These are phyloP conservation scores for Solanum ossicruentum DNA, from an alignment of 257 asterid genomes.

Conservation along the genomic window DNA sequence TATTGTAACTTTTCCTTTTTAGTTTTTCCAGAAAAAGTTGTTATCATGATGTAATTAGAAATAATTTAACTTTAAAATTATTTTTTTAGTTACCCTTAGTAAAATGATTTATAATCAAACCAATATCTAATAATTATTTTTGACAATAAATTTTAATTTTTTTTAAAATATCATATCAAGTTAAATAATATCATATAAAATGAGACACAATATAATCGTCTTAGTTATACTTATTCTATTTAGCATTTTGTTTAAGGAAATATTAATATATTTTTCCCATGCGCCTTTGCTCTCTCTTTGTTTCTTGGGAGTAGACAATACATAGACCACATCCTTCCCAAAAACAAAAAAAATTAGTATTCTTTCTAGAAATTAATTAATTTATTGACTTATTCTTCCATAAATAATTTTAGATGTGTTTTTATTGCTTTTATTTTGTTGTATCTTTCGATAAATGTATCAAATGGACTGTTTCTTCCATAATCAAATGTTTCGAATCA, in stretches of 20 bases:
- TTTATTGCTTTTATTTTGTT: background rate
- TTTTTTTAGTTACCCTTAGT: no score
- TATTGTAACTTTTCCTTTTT: no score
- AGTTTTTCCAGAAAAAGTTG: no score
- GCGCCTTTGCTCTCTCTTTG: background rate
- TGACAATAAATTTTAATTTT: no score
- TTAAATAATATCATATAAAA: no score
- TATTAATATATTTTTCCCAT: background rate
- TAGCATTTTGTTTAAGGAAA: background rate
- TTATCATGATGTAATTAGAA: no score
- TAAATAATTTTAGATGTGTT: background rate
- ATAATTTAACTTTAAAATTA: no score
- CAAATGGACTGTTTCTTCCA: no score
- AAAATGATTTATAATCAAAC: no score
- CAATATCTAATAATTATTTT: no score
- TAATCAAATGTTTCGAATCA: no score
- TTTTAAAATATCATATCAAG: no score
- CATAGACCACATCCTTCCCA: background rate
- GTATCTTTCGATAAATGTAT: background rate
- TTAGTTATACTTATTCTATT: background rate
- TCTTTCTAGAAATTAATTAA: background rate
- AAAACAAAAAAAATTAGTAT: background rate
- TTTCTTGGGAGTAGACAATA: background rate
- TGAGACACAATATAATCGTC: background rate
- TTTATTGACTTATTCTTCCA: background rate